Percentiles rank a stretch among this genome's conserved stretches.
Evolutionary conservation across 768 basidiomycete species (phyloP).

Genomic region (Gyrodon lividus): DNA sequence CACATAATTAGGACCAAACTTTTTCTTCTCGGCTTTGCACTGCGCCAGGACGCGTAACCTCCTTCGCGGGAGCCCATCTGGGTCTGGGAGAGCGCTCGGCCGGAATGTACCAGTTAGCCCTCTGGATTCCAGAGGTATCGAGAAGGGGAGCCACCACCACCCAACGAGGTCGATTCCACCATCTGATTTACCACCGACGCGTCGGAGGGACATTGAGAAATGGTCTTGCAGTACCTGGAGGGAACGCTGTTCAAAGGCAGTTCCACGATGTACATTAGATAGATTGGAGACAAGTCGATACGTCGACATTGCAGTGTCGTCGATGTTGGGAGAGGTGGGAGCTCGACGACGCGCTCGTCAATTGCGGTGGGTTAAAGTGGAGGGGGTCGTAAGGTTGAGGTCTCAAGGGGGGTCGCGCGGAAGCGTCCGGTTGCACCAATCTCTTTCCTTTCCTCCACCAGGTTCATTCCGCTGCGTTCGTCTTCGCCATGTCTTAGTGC

Average conservation of each 20-base stretch:
- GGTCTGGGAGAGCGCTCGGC: constrained; percentile 14
- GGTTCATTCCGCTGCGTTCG: background rate
- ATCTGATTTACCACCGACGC: constrained; percentile 85
- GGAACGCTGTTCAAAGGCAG: constrained; percentile 72
- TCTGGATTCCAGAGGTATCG: background rate
- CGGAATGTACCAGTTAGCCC: background rate
- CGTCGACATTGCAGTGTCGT: background rate
- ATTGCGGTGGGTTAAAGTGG: too few relatives aligned
- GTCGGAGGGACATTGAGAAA: constrained; percentile 76
- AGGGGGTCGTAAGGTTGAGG: constrained; percentile 8
- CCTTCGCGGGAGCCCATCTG: constrained; percentile 32
- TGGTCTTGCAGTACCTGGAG: constrained; percentile 56
- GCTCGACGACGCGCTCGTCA: too few relatives aligned
- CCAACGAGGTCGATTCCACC: constrained; percentile 87
- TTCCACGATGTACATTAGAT: constrained; percentile 68
- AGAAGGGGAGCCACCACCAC: constrained; percentile 86
- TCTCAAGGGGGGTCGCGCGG: constrained; percentile 24
- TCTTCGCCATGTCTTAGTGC: constrained; percentile 45
- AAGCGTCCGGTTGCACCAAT: constrained; percentile 14
- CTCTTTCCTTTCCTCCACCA: constrained; percentile 5
- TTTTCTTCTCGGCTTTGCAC: constrained; percentile 90
- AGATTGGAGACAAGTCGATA: constrained; percentile 7
- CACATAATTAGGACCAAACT: constrained; percentile 73
- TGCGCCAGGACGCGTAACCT: constrained; percentile 79
- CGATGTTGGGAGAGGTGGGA: background rate